A percentile compares a stretch with the other conserved stretches of the same genome.
Evolutionary conservation across 2,329 filamentous ascomycete species (phyloP).

Genomic region (Cryphonectria carpinicola): DNA sequence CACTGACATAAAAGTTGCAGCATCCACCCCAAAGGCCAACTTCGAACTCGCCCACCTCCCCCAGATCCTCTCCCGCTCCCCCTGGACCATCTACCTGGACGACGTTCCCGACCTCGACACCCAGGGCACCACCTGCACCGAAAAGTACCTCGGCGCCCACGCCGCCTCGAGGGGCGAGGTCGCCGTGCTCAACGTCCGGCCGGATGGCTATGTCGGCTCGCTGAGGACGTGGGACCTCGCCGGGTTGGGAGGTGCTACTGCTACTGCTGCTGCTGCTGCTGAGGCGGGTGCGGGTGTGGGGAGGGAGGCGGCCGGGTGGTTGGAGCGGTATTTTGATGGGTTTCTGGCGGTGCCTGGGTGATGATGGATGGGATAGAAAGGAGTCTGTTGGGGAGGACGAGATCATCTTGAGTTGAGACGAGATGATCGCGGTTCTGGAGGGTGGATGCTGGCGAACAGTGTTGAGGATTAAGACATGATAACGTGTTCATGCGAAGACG

Average conservation of each 20-base stretch:
- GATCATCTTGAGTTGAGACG: too few relatives aligned
- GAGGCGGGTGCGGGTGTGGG: constrained; percentile 1
- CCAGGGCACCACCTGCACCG: constrained; percentile 57
- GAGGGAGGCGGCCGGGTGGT: constrained; percentile 55
- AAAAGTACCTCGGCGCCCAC: constrained; percentile 69
- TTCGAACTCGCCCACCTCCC: constrained; percentile 71
- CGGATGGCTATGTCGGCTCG: constrained; percentile 74
- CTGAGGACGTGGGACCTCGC: constrained; percentile 57
- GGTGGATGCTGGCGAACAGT: too few relatives aligned
- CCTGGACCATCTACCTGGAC: constrained; percentile 76
- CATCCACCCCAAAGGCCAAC: constrained; percentile 62
- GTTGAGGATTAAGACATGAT: too few relatives aligned
- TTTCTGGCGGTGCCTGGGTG: constrained; percentile 54
- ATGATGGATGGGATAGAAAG: not conserved
- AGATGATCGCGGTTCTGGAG: too few relatives aligned
- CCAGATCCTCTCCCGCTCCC: constrained; percentile 61
- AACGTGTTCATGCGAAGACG: not conserved
- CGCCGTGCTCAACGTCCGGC: constrained; percentile 69
- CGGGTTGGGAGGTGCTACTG: constrained; percentile 41
- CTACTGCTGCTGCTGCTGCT: not conserved
- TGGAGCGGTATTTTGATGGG: constrained; percentile 58
- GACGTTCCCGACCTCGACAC: constrained; percentile 62
- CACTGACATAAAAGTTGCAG: constrained; percentile 34
- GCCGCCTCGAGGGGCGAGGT: constrained; percentile 52
- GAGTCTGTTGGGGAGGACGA: too few relatives aligned